Conservation (phyloP, 306 rosid species). For the Quercus robur region DNA sequence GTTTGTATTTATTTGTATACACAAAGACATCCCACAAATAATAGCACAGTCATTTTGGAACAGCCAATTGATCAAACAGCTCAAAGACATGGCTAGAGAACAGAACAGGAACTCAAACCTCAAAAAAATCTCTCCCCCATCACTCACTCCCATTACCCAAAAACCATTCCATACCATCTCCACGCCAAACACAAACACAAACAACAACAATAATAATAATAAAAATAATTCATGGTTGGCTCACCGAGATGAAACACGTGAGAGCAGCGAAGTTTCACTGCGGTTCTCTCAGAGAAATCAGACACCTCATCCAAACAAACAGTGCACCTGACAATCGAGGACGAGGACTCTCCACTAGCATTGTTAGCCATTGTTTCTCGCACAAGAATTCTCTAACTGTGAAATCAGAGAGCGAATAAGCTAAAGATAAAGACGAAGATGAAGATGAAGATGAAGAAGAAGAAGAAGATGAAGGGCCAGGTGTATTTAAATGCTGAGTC, state of each 20-base stretch:
- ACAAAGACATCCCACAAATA: too few relatives aligned
- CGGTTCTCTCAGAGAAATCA: background rate
- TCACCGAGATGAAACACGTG: conserved; percentile 21
- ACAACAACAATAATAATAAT: background rate
- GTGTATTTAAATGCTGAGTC: background rate
- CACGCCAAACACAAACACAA: background rate
- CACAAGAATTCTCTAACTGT: background rate
- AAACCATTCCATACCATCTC: background rate
- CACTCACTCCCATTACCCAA: too few relatives aligned
- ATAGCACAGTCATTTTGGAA: too few relatives aligned
- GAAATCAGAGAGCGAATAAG: background rate
- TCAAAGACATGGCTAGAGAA: background rate
- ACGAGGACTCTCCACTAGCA: background rate
- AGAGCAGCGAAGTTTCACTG: conserved; percentile 13
- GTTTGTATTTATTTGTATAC: too few relatives aligned
- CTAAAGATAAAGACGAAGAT: background rate
- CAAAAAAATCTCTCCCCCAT: background rate
- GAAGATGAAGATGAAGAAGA: background rate
- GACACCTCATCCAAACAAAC: conserved; percentile 9
- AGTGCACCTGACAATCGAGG: background rate
- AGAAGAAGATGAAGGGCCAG: background rate
- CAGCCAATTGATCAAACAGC: background rate
- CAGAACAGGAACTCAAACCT: background rate
- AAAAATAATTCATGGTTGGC: background rate
- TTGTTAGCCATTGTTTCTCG: conserved; percentile 1